Evolutionary conservation across 495 filamentous ascomycete genomes (phyloP).

Genomic region (Niebla homalea): DNA sequence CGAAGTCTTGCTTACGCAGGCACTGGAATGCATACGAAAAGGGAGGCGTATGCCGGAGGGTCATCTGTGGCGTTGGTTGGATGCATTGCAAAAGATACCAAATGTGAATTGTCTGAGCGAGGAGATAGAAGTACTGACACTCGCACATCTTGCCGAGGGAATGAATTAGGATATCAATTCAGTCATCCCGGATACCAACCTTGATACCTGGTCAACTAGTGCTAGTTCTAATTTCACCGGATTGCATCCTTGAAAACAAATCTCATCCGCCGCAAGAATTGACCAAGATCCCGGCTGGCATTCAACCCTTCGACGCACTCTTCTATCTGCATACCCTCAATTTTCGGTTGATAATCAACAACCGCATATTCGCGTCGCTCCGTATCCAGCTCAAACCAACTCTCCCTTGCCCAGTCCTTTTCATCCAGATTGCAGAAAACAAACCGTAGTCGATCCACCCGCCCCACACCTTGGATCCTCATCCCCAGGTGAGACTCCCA

Average conservation of each 20-base stretch:
- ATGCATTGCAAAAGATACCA: neutral
- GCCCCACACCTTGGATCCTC: slow-evolving; percentile 78
- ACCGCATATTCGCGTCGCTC: slow-evolving; percentile 74
- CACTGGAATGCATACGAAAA: too few relatives aligned
- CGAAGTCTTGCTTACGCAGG: neutral
- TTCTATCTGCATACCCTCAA: slow-evolving; percentile 61
- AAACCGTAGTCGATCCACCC: slow-evolving; percentile 78
- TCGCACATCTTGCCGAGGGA: too few relatives aligned
- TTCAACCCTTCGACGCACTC: slow-evolving; percentile 63
- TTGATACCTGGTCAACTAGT: too few relatives aligned
- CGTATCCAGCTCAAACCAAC: slow-evolving; percentile 83
- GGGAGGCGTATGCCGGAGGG: neutral
- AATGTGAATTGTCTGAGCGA: neutral
- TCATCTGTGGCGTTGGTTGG: neutral
- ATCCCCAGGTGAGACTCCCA: slow-evolving; percentile 86
- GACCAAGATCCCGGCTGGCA: slow-evolving; percentile 67
- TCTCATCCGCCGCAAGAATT: slow-evolving; percentile 84
- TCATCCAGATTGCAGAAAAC: slow-evolving; percentile 81
- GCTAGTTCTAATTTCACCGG: slow-evolving; percentile 24
- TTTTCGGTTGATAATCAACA: slow-evolving; percentile 59
- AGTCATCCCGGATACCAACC: too few relatives aligned
- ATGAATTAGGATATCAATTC: too few relatives aligned
- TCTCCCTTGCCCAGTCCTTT: slow-evolving; percentile 76
- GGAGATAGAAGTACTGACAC: neutral
- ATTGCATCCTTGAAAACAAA: slow-evolving; percentile 57